Evolutionary conservation across 805 yeast genomes (phyloP).

Genomic region (Saccharomycopsis microspora): DNA sequence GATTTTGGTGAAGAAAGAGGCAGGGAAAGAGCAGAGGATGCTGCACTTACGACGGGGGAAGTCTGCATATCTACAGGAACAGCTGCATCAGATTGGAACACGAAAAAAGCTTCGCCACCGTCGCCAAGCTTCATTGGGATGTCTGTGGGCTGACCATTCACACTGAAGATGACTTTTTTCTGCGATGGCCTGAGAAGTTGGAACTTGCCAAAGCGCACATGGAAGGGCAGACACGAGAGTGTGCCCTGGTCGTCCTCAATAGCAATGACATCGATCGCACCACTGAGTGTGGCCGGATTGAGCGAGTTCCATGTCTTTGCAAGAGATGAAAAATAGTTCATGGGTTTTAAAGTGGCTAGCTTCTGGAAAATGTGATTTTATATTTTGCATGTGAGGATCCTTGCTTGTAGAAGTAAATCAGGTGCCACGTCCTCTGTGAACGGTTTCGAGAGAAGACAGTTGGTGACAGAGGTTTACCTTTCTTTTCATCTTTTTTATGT

Average conservation of each 20-base stretch:
- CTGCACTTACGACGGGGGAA: constrained; percentile 71
- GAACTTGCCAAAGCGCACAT: constrained; percentile 90
- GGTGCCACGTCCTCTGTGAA: no score
- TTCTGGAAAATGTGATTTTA: no score
- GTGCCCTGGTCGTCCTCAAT: constrained; percentile 77
- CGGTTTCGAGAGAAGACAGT: no score
- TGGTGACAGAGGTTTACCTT: no score
- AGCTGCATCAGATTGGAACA: constrained; percentile 69
- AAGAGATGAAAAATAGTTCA: constrained; percentile 28
- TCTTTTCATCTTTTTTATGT: no score
- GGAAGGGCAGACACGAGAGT: constrained; percentile 89
- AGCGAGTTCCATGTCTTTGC: constrained; percentile 96
- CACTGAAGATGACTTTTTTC: constrained; percentile 81
- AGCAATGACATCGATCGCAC: constrained; percentile 94
- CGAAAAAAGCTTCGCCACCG: constrained; percentile 97
- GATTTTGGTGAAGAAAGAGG: constrained; percentile 15
- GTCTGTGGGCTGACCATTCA: constrained; percentile 71
- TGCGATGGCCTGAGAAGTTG: constrained; percentile 89
- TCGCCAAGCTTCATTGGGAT: constrained; percentile 95
- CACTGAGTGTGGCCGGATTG: constrained; percentile 91
- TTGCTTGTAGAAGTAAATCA: no score
- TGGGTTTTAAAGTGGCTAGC: not conserved
- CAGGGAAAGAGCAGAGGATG: constrained; percentile 44
- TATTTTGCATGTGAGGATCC: no score
- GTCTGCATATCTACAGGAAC: constrained; percentile 75